phyloP scores from a whole-genome alignment of 176 grass and related monocot genomes.

The Oryza nivara region DNA sequence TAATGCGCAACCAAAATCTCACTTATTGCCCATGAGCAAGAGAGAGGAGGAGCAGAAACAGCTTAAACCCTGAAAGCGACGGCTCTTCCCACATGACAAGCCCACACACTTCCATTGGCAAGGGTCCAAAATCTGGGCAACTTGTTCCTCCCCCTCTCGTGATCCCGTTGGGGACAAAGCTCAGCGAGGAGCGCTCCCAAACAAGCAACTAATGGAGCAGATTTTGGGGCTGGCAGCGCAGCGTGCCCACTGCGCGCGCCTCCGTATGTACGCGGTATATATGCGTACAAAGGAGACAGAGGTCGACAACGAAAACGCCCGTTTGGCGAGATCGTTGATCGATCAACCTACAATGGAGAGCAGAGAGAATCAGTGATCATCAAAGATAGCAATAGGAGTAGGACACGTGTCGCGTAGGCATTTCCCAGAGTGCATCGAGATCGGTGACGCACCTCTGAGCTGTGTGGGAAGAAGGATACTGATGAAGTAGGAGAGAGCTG shows the following conservation, averaged over 20 bases:
- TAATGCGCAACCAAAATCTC: neutral
- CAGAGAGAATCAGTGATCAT: conserved; percentile 24
- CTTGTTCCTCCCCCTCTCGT: conserved; percentile 66
- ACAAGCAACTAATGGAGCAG: conserved; percentile 43
- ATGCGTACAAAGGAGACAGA: conserved; percentile 30
- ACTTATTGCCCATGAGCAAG: conserved; percentile 28
- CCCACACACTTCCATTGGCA: conserved; percentile 48
- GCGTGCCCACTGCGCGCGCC: conserved; percentile 41
- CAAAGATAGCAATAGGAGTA: neutral
- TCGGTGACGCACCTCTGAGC: conserved; percentile 25
- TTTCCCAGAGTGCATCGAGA: conserved; percentile 16
- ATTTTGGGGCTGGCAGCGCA: conserved; percentile 32
- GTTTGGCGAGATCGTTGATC: conserved; percentile 32
- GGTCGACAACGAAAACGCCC: neutral
- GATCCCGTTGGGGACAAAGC: conserved; percentile 49
- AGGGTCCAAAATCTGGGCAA: conserved; percentile 60
- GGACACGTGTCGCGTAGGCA: neutral
- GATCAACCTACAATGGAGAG: conserved; percentile 5
- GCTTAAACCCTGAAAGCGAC: conserved; percentile 49
- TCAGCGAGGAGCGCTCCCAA: conserved; percentile 48
- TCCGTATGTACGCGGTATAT: conserved; percentile 36
- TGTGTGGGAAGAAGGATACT: conserved; percentile 10
- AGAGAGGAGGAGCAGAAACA: conserved; percentile 39
- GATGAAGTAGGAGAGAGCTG: conserved; percentile 6
- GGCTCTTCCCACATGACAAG: conserved; percentile 47